phyloP scores from a whole-genome alignment of 805 yeast species.

The Wickerhamomyces hampshirensis region DNA sequence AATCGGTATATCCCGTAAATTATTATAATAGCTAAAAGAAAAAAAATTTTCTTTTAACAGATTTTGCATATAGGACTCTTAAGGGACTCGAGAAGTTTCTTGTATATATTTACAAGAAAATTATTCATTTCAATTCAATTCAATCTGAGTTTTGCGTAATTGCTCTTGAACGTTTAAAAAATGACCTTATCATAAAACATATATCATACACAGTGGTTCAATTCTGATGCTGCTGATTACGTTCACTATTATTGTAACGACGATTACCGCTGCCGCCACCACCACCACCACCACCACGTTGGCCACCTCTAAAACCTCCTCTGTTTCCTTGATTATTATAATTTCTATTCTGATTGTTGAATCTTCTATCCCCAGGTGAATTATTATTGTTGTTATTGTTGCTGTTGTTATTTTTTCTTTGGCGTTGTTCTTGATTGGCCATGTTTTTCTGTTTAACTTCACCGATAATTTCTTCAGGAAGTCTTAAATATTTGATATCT shows the following conservation, averaged over 20 bases:
- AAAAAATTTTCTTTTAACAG: no score
- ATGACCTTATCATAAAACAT: no score
- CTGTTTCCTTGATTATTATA: conserved; percentile 18
- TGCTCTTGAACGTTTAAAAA: no score
- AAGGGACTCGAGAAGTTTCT: no score
- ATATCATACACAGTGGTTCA: no score
- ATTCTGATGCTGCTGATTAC: conserved; percentile 6
- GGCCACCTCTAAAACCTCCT: conserved; percentile 22
- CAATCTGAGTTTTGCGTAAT: no score
- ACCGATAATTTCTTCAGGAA: conserved; percentile 74
- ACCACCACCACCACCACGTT: conserved; percentile 7
- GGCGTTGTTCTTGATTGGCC: conserved; percentile 41
- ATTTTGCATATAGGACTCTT: no score
- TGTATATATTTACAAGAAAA: not conserved
- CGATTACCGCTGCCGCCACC: conserved; percentile 6
- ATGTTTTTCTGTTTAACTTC: conserved; percentile 64
- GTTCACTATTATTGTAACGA: conserved; percentile 8
- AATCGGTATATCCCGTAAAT: not conserved
- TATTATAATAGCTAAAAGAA: no score
- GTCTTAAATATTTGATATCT: conserved; percentile 71
- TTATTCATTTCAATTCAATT: no score
- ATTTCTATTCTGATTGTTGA: conserved; percentile 29
- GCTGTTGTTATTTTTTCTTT: conserved; percentile 39
- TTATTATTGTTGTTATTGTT: conserved; percentile 34
- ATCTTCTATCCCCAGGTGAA: conserved; percentile 23